A percentile compares a stretch with the other conserved stretches of the same genome.
Evolutionary conservation across 192 early-diverging fungal genomes (phyloP).

Genomic region (Coemansia pectinata): DNA sequence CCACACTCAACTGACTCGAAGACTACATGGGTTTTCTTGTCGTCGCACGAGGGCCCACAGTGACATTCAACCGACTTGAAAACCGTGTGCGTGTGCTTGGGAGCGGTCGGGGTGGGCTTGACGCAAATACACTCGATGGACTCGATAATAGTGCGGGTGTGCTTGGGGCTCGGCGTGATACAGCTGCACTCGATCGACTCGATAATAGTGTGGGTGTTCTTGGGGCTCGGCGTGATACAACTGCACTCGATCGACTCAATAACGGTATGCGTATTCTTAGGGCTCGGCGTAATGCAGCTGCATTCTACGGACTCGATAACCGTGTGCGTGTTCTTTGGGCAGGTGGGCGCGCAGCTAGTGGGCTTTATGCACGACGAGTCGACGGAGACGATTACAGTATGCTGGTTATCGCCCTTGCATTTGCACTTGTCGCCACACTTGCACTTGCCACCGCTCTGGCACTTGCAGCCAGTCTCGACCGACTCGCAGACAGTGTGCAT

Average conservation of each 20-base stretch:
- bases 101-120: neutral
- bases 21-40: conserved; percentile 10
- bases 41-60: neutral
- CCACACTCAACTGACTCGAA: conserved; percentile 11
- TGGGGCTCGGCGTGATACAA: neutral
- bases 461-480: conserved; percentile 26
- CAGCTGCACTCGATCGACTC: conserved; percentile 17
- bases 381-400: conserved; percentile 36
- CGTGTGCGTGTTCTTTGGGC: conserved; percentile 13
- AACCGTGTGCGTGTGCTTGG: conserved; percentile 30
- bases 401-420: conserved; percentile 28
- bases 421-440: conserved; percentile 29
- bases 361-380: conserved; percentile 8
- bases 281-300: neutral
- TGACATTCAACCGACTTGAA: conserved; percentile 21
- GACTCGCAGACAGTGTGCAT: conserved; percentile 25
- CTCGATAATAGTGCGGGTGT: conserved; percentile 11
- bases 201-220: conserved; percentile 5
- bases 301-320: conserved; percentile 27
- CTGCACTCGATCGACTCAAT: conserved; percentile 28
- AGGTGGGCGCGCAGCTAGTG: neutral
- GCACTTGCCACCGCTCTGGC: conserved; percentile 26
- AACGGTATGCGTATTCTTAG: conserved; percentile 24
- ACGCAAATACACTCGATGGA: conserved; percentile 10
- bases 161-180: neutral